Conservation (phyloP, 305 asterid genomes). For the Fraxinus ornus region DNA sequence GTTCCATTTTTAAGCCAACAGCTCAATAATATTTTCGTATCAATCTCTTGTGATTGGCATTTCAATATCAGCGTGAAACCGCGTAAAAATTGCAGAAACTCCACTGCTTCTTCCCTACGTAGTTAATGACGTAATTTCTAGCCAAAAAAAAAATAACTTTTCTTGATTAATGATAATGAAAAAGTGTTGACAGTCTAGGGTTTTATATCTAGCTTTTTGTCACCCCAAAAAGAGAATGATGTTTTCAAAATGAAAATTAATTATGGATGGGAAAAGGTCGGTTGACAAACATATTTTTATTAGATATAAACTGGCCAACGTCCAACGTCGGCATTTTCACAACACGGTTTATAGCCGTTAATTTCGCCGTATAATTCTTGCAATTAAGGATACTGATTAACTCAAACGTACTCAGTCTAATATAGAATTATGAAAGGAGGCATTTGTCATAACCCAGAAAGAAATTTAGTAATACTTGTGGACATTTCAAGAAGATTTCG, state of each 20-base stretch:
- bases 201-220: not conserved
- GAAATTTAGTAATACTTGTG: slow-evolving; percentile 13
- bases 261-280: slow-evolving; percentile 24
- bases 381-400: not conserved
- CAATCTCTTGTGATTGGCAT: not conserved
- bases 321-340: slow-evolving; percentile 33
- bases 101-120: not conserved
- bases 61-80: not conserved
- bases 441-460: not conserved
- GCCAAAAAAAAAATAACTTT: not conserved
- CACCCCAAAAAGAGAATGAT: slow-evolving; percentile 2
- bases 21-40: not conserved
- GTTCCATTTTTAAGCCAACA: not conserved
- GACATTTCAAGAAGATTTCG: slow-evolving; percentile 27
- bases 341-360: slow-evolving; percentile 16
- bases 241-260: slow-evolving; percentile 3
- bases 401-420: not conserved
- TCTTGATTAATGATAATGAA: not conserved
- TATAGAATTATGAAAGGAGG: not conserved
- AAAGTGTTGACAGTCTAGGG: not conserved
- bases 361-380: slow-evolving; percentile 23
- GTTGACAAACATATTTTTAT: slow-evolving; percentile 20
- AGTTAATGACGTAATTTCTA: not conserved
- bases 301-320: slow-evolving; percentile 15
- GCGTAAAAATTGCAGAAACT: not conserved